Base-by-base conservation (phyloP, 2,329 filamentous ascomycete genomes). In the Dryadomyces sulphureus region DNA sequence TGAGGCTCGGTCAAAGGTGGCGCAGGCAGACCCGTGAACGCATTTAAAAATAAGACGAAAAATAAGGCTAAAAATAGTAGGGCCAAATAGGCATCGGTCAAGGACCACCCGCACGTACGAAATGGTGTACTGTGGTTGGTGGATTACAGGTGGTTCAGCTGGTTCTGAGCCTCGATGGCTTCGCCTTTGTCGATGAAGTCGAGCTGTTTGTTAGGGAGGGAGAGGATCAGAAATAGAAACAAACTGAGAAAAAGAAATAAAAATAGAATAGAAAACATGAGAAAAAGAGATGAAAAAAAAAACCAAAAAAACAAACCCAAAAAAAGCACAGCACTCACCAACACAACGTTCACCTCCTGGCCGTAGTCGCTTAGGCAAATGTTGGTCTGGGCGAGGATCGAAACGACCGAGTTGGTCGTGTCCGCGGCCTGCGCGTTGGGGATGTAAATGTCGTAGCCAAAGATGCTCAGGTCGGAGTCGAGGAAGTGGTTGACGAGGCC, bases 401-500 rank as follows among this genome's bases (percentile, higher is more conserved):
- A 68, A 0, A 67, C 65, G 1, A 67, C 62, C 9, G 72, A 68
- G 11, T 71, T 73, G 38, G 58, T 75, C 25, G 63, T 64, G 2
- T 62, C 54, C 4, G 66, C 58, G 1, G 56, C 32, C 7, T 50
- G 11, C 1, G 54, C 43, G 45, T 59, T 55, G 3, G 63, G 59
- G n/a, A 59, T 53, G 34, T 51, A 41, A 21, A 59, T 56, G 12
- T 38, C n/a, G 5, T 47, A 7, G 27, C 51, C 54, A 36, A 58
- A 48, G 16, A 68, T 55, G 38, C 53, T 47, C 24, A 68, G 55
- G 21, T 51, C 49, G 40, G 67, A 51, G 58, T 80, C 73, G 27
- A 81, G 63, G 60, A 80, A 81, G 60, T 81, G 77, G 60, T 82
- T 82, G 62, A 78, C 72, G 38, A 70, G 59, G 45, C 63, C 65